Evolutionary conservation across 148 eudicot genomes (phyloP), one percentile per base, ranked within the genome.

Genomic region (Chenopodium formosanum): DNA sequence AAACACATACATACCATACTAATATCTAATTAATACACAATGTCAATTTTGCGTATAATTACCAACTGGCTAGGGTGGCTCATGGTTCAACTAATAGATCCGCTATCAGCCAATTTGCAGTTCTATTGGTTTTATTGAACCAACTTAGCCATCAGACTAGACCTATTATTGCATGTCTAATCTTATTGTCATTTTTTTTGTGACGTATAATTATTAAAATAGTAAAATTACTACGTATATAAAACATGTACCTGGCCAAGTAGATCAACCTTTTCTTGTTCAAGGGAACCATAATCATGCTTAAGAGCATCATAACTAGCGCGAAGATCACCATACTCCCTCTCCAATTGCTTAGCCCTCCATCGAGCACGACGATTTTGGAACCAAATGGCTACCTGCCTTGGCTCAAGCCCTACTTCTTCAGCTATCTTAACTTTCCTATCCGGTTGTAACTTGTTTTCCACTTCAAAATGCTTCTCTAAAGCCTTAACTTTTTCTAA

Each of bases 341-440:
- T 90, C 87, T 96, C 99, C 19, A 96, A 79, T 56, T 91, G 97
- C 92, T 92, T 96, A 0, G 98, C 86, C 73, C 91, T 94, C 93
- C 94, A 96, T 69, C 99, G 74, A 0, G 99, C 98, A 0, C 99
- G 89, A 50, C 97, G 97, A 83, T 96, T 96, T 53, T 96, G 99
- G 89, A 96, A 96, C 99, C 99, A 96, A 34, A 96, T 94, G 0
- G 99, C 98, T 11, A 96, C 99, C 76, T 96, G 99, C 73, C 99
- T 79, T 12, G 99, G 98, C 90, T 96, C 95, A 47, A 96, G 86
- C 31, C 98, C 95, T 8, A 96, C 91, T 64, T 96, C 99, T 50
- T 92, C 88, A 1, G 99, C 99, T 22, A 96, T 86, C 88, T 82
- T 94, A 31, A 88, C 80, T 79, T 96, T 96, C 72, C 97, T 88